phyloP scores from a whole-genome alignment of 768 basidiomycete species.

The Mycena pura region DNA sequence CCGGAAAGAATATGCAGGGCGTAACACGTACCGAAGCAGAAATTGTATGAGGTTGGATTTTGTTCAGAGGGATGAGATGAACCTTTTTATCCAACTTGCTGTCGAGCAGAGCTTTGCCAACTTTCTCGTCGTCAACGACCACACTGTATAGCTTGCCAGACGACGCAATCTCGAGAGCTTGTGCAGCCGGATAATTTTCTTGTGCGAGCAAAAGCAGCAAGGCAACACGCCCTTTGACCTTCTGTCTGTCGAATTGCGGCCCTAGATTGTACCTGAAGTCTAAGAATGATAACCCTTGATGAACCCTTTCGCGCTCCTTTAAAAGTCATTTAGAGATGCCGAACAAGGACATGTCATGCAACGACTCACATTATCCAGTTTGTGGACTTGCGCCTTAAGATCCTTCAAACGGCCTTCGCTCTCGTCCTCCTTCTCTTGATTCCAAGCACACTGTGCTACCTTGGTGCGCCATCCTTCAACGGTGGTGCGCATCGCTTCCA shows the following conservation, averaged over 20 bases:
- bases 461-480: constrained; percentile 62
- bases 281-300: constrained; percentile 68
- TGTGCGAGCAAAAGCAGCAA: constrained; percentile 80
- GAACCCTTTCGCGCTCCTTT: constrained; percentile 74
- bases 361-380: constrained; percentile 65
- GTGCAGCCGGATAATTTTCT: constrained; percentile 77
- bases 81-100: constrained; percentile 83
- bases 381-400: constrained; percentile 60
- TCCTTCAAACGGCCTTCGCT: constrained; percentile 55
- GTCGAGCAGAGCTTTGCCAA: constrained; percentile 85
- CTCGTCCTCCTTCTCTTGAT: constrained; percentile 71
- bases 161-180: constrained; percentile 92
- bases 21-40: constrained; percentile 47
- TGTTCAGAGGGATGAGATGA: constrained; percentile 93
- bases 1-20: neutral
- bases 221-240: constrained; percentile 92
- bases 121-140: constrained; percentile 88
- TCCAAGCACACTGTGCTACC: constrained; percentile 75
- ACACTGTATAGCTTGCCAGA: constrained; percentile 92
- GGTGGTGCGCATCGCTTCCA: constrained; percentile 63
- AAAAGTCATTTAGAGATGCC: constrained; percentile 12
- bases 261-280: constrained; percentile 88
- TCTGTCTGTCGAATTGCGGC: constrained; percentile 80
- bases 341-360: neutral
- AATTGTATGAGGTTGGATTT: constrained; percentile 72